phyloP scores from a whole-genome alignment of 139 green algal genomes.

The Auxenochlorella pyrenoidosa region DNA sequence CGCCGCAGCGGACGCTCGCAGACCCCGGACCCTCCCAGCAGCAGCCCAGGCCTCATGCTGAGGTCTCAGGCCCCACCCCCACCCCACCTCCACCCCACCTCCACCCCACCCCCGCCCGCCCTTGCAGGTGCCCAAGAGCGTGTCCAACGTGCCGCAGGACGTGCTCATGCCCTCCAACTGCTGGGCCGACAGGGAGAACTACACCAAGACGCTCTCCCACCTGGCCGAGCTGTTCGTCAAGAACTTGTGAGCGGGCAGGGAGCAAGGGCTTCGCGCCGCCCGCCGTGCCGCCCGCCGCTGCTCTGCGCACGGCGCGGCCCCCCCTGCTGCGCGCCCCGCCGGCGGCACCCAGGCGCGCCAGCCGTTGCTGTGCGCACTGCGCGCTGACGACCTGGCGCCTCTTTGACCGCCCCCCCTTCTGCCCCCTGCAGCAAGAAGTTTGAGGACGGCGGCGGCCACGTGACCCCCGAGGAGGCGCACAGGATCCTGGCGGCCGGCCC shows the following conservation, averaged over 20 bases:
- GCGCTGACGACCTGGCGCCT: too few species aligned
- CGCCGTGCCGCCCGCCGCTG: too few species aligned
- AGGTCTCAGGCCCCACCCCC: too few species aligned
- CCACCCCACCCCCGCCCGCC: neutral
- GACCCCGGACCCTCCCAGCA: too few species aligned
- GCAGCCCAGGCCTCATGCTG: too few species aligned
- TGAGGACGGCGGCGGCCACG: constrained; percentile 67
- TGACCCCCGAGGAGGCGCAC: constrained; percentile 58
- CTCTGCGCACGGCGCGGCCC: too few species aligned
- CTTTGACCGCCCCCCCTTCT: neutral
- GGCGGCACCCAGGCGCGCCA: too few species aligned
- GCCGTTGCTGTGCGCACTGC: too few species aligned
- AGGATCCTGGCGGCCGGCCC: constrained; percentile 65
- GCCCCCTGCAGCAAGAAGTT: constrained; percentile 62
- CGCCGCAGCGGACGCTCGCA: too few species aligned
- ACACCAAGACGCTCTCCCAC: constrained; percentile 67
- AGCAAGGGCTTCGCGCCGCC: too few species aligned
- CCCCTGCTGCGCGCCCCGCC: neutral
- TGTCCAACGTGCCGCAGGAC: constrained; percentile 72
- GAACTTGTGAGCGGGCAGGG: constrained; percentile 1
- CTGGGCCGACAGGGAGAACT: constrained; percentile 75
- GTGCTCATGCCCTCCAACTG: constrained; percentile 74
- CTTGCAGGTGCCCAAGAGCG: constrained; percentile 67
- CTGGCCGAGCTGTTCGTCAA: constrained; percentile 70
- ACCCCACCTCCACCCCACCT: neutral